phyloP scores from a whole-genome alignment of 2,329 filamentous ascomycete genomes.

The Penicillium brevicompactum region DNA sequence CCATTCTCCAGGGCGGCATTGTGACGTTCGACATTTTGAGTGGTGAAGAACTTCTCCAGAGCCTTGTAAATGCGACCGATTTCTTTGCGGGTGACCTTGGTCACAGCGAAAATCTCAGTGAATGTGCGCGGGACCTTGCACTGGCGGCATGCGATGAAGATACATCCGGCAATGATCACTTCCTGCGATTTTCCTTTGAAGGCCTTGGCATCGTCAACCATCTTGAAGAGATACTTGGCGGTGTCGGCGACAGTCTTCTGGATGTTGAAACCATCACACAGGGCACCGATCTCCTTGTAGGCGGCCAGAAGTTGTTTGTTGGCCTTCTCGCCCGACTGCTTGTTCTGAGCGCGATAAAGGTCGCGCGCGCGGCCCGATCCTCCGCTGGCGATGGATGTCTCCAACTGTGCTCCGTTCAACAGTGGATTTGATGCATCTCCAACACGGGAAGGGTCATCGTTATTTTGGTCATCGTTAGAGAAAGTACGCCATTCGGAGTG shows the following conservation, averaged over 20 bases:
- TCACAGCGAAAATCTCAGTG: slow-evolving; percentile 89
- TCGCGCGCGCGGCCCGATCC: slow-evolving; percentile 73
- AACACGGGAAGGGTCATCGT: slow-evolving; percentile 96
- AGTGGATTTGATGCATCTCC: slow-evolving; percentile 91
- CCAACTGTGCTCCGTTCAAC: slow-evolving; percentile 84
- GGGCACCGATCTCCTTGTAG: slow-evolving; percentile 82
- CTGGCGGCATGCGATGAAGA: slow-evolving; percentile 96
- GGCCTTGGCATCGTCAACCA: slow-evolving; percentile 86
- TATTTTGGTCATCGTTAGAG: slow-evolving; percentile 95
- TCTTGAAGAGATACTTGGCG: slow-evolving; percentile 93
- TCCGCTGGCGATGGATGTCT: slow-evolving; percentile 83
- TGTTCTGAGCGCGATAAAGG: slow-evolving; percentile 81
- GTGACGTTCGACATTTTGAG: slow-evolving; percentile 65
- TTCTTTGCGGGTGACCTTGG: slow-evolving; percentile 94
- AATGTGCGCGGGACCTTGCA: slow-evolving; percentile 86
- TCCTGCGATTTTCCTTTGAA: slow-evolving; percentile 97
- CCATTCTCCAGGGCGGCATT: slow-evolving; percentile 54
- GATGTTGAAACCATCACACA: slow-evolving; percentile 83
- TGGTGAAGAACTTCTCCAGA: slow-evolving; percentile 83
- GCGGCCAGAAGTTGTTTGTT: slow-evolving; percentile 80
- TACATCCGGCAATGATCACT: slow-evolving; percentile 90
- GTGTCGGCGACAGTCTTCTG: slow-evolving; percentile 80
- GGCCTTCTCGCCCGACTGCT: slow-evolving; percentile 76
- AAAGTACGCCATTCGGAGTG: slow-evolving; percentile 99
- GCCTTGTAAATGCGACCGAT: slow-evolving; percentile 95